phyloP scores from a whole-genome alignment of 2,329 filamentous ascomycete species.

The Dactylellina sp. region DNA sequence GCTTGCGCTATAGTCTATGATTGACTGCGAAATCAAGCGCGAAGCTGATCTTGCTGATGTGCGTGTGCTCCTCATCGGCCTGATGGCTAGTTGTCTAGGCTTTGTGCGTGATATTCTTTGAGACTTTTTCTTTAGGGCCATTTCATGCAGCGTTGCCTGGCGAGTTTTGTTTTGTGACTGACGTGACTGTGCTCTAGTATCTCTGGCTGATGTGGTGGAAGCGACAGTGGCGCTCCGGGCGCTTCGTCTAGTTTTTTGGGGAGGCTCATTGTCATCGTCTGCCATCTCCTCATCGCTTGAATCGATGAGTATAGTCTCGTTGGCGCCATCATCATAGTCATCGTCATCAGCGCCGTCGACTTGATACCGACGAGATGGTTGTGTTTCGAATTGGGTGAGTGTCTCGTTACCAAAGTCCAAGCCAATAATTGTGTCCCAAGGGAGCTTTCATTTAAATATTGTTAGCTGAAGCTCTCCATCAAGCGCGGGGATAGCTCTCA shows the following conservation, averaged over 20 bases:
- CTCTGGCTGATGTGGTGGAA: not conserved
- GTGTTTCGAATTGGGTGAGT: conserved; percentile 29
- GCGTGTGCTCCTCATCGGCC: conserved; percentile 31
- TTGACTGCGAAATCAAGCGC: conserved; percentile 32
- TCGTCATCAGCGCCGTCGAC: conserved; percentile 12
- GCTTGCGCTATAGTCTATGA: not conserved
- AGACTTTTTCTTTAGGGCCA: conserved; percentile 10
- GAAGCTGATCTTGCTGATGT: conserved; percentile 32
- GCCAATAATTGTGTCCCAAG: conserved; percentile 46
- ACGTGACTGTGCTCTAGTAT: conserved; percentile 5
- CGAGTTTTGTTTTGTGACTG: conserved; percentile 10
- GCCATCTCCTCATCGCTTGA: conserved; percentile 33
- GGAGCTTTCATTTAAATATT: conserved; percentile 12
- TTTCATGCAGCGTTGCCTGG: conserved; percentile 23
- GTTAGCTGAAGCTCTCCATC: conserved; percentile 2
- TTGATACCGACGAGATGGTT: not conserved
- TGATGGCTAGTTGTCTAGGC: not conserved
- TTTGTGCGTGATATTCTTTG: not conserved
- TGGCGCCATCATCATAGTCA: conserved; percentile 15
- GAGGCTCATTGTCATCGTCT: not conserved
- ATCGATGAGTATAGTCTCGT: conserved; percentile 3
- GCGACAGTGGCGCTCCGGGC: conserved; percentile 20
- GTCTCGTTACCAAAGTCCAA: conserved; percentile 43
- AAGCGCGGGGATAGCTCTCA: not conserved
- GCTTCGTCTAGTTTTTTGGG: conserved; percentile 13